Conservation (phyloP, 805 yeast species). For the Kuraishia ogatae region DNA sequence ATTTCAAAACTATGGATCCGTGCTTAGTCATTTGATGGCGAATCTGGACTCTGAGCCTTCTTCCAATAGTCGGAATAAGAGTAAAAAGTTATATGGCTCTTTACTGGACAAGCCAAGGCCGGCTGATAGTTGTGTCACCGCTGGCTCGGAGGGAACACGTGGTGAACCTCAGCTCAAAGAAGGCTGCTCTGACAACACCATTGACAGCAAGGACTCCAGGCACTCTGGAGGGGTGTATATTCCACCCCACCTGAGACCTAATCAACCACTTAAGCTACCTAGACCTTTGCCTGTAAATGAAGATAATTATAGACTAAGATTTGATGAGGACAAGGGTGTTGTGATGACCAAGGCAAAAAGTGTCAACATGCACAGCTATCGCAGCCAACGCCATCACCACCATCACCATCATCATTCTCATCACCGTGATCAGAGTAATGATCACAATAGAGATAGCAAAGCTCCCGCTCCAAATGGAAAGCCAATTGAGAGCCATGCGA, state of each 20-base stretch:
- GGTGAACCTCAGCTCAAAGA: not conserved
- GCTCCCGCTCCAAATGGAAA: not conserved
- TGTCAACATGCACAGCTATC: not conserved
- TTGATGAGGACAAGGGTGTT: not conserved
- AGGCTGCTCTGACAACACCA: not conserved
- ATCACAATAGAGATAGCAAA: not conserved
- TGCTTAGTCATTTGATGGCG: not conserved
- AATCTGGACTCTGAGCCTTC: not conserved
- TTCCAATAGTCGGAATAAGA: not conserved
- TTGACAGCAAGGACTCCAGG: not conserved
- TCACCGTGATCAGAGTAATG: not conserved
- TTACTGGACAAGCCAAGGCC: not conserved
- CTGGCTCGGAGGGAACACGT: not conserved
- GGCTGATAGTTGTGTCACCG: not conserved
- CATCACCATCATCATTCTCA: not conserved
- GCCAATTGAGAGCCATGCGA: not conserved
- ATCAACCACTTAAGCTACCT: too few species aligned
- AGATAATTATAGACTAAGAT: too few species aligned
- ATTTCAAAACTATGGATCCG: not conserved
- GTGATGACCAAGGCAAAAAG: not conserved
- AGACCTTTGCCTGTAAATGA: too few species aligned
- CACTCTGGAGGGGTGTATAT: not conserved
- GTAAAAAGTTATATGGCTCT: not conserved
- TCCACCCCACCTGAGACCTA: not conserved
- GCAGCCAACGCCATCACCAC: not conserved